Conservation (phyloP, 2,329 filamentous ascomycete genomes). For the Rhynchosporium secalis region DNA sequence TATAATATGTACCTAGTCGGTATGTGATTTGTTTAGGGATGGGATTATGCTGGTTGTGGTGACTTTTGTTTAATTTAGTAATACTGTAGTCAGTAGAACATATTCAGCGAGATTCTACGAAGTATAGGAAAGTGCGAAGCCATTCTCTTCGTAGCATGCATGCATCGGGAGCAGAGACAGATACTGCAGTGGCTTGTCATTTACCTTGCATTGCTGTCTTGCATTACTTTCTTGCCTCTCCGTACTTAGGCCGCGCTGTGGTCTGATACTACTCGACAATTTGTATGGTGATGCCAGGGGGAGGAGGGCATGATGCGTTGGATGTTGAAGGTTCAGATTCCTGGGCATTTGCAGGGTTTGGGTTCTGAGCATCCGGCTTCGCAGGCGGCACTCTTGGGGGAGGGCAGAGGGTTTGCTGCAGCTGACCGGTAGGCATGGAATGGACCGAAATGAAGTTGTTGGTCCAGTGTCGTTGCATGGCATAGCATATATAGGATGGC, state of each 20-base stretch:
- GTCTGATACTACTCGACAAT: slow-evolving; percentile 11
- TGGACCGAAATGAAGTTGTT: neutral
- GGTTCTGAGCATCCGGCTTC: neutral
- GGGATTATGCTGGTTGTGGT: neutral
- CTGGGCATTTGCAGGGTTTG: neutral
- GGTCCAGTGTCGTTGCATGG: too few relatives aligned
- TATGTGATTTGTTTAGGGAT: neutral
- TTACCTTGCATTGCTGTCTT: neutral
- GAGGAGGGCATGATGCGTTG: slow-evolving; percentile 8
- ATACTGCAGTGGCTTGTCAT: neutral
- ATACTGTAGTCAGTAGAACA: neutral
- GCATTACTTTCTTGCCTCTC: neutral
- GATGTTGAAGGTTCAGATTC: slow-evolving; percentile 16
- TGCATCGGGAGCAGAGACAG: slow-evolving; percentile 3
- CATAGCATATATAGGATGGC: too few relatives aligned
- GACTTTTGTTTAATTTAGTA: neutral
- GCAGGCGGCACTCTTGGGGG: neutral
- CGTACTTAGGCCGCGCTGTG: neutral
- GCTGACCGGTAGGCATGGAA: neutral
- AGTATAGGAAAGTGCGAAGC: slow-evolving; percentile 18
- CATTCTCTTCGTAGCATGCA: slow-evolving; percentile 3
- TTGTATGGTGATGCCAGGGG: slow-evolving; percentile 9
- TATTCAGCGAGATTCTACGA: slow-evolving; percentile 6
- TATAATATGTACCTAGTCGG: neutral
- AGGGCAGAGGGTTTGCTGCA: neutral